Percentiles rank a stretch among this genome's conserved stretches.
phyloP scores from a whole-genome alignment of 805 yeast species.

The Candida patagonica region DNA sequence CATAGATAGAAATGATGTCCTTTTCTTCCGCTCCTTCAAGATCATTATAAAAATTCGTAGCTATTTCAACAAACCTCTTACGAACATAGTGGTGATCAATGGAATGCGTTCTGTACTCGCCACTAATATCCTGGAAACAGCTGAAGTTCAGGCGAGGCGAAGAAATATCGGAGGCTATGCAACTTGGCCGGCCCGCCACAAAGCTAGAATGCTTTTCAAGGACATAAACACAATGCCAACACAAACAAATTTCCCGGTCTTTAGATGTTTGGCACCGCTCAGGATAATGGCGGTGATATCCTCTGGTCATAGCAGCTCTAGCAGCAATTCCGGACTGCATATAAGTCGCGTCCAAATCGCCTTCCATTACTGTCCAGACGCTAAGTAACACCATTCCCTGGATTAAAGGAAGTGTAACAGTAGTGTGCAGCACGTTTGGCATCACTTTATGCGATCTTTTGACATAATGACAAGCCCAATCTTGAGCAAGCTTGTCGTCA shows the following conservation, averaged over 20 bases:
- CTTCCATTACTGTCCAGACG: not conserved
- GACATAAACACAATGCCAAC: constrained; percentile 5
- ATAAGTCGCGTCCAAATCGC: constrained; percentile 1
- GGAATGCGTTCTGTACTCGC: not conserved
- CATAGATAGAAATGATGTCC: constrained; percentile 3
- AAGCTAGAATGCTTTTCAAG: constrained; percentile 8
- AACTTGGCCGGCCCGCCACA: constrained; percentile 6
- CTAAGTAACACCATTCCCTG: constrained; percentile 1
- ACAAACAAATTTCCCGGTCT: constrained; percentile 2
- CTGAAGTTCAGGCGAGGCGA: not conserved
- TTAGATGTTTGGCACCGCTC: too few relatives aligned
- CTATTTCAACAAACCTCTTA: constrained; percentile 5
- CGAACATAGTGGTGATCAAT: constrained; percentile 5
- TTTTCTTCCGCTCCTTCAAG: constrained; percentile 2
- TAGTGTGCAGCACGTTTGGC: constrained; percentile 2
- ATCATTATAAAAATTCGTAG: constrained; percentile 1
- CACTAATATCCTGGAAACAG: not conserved
- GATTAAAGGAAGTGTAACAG: not conserved
- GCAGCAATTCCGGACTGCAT: constrained; percentile 4
- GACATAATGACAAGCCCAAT: constrained; percentile 3
- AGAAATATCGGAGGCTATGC: constrained; percentile 6
- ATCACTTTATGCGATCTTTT: not conserved
- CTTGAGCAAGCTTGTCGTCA: not conserved
- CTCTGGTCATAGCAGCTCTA: constrained; percentile 7
- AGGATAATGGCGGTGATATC: too few relatives aligned